Evolutionary conservation across 176 grass and related monocot species (phyloP), one percentile per base, ranked within the genome.

Genomic region (Pontederia paniculata): DNA sequence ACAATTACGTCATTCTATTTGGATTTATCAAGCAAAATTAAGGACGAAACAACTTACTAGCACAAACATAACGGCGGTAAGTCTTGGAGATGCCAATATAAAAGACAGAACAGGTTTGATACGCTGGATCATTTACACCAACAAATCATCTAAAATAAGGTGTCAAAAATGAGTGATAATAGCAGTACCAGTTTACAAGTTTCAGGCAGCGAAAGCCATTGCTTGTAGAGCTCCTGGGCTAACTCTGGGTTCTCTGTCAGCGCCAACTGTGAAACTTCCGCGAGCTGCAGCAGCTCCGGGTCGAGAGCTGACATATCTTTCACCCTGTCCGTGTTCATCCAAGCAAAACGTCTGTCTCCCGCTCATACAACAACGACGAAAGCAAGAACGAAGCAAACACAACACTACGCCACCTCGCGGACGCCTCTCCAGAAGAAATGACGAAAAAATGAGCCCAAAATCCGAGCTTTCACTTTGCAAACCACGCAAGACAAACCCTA

Each of bases 151-250:
- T 10, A 17, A 5, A 42, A 9, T 48, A 46, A 71, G 22, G 14
- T 8, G 37, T 10, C 7, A 17, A 17, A 51, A 17, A 70, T 31
- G 42, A 45, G 25, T 18, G 17, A 58, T 18, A 67, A 22, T 22
- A 71, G n/a, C 37, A 28, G 17, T 88, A 99, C 94, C 94, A 90
- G 74, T 80, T 99, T 99, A 42, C 72, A 72, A 0, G 87, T 85
- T 49, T 99, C 94, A 4, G 87, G 83, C 10, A 93, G 65, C 45
- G 81, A 73, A 55, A 99, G 94, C 94, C 94, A 99, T 83, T 99
- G 94, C 57, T 59, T 68, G 65, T 84, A 99, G 49, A 99, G 77
- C 49, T 60, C 70, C 10, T 88, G 83, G 19, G 73, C 64, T 42
- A 93, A 73, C 52, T 44, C 57, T 14, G 87, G 78, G 61, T 79